Base-by-base conservation (phyloP, 1,284 basidiomycete species). In the Ganoderma boninense region DNA sequence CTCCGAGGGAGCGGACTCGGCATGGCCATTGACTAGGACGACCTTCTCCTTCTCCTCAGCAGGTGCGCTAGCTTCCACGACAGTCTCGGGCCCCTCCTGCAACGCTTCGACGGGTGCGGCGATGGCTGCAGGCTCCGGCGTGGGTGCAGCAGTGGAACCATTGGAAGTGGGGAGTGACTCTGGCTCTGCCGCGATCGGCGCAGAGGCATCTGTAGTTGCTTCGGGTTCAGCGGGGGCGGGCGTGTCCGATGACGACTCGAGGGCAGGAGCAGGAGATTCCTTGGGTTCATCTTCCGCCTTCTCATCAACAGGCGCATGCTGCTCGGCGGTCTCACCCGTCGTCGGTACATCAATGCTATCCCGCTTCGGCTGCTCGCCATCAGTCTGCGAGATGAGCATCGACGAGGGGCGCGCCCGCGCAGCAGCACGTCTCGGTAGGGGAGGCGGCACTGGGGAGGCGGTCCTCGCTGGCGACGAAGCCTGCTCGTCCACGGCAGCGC, bases 361-460 rank as follows among this genome's bases (percentile, higher is more conserved):
- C 13, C 61, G 52, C 52, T 59, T 66, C 43, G 66, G 61, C 18
- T 46, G 57, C 35, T 63, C 62, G n/a, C 20, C 46, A 6, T 20
- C 57, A n/a, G 32, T 6, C 44, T 68, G 69, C 18, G 67, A 56
- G 8, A 66, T 56, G 32, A 62, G 57, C 20, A 67, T 49, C 7
- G 67, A 70, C 77, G 29, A 79, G 72, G 38, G 83, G 77, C 23
- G 80, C 70, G 23, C 79, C 71, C 84, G 77, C 11, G 83, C 86
- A 26, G 87, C 86, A 0, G 89, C 89, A 64, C 89, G 80, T 59
- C 88, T 81, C 0, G 89, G 90, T 23, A 91, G 74, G 4, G 90
- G 89, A 0, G 90, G 89, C 20, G 89, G 87, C 0, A 79, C 80
- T 35, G 80, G 79, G 3, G 77, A 77, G 6, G 61, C 74, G 14